These are phyloP conservation scores for Coelastrella sp. DNA, from an alignment of 139 green algal species.

Conservation along the genomic window DNA sequence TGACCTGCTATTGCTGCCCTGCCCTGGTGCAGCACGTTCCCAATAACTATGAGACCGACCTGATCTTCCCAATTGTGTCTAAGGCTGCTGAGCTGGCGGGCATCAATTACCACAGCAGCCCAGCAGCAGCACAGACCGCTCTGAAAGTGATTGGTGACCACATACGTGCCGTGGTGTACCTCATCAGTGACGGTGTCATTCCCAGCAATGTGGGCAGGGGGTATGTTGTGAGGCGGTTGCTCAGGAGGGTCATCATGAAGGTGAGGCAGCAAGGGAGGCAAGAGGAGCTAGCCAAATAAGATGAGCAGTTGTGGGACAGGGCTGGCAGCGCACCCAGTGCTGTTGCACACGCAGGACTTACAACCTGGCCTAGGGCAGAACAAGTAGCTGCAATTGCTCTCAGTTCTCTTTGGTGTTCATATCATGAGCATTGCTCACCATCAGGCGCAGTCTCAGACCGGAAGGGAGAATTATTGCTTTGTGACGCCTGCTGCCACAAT, in stretches of 20 bases:
- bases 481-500: not conserved
- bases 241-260: conserved; percentile 89
- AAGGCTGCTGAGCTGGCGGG: conserved; percentile 77
- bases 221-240: conserved; percentile 90
- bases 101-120: conserved; percentile 71
- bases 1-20: not conserved
- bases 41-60: conserved; percentile 98
- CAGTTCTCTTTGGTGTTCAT: too few species aligned
- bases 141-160: conserved; percentile 72
- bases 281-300: not conserved
- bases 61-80: conserved; percentile 91
- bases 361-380: not conserved
- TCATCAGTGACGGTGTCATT: conserved; percentile 89
- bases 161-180: conserved; percentile 73
- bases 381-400: not conserved
- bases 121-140: conserved; percentile 60
- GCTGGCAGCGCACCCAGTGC: not conserved
- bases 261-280: not conserved
- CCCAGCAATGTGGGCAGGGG: conserved; percentile 91
- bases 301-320: not conserved
- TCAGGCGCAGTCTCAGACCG: too few species aligned
- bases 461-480: not conserved
- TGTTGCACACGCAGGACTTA: not conserved
- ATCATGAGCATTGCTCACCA: too few species aligned
- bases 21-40: conserved; percentile 64